Evolutionary conservation across 768 basidiomycete genomes (phyloP), one percentile per base, ranked within the genome.

Genomic region (Gyrodon lividus): DNA sequence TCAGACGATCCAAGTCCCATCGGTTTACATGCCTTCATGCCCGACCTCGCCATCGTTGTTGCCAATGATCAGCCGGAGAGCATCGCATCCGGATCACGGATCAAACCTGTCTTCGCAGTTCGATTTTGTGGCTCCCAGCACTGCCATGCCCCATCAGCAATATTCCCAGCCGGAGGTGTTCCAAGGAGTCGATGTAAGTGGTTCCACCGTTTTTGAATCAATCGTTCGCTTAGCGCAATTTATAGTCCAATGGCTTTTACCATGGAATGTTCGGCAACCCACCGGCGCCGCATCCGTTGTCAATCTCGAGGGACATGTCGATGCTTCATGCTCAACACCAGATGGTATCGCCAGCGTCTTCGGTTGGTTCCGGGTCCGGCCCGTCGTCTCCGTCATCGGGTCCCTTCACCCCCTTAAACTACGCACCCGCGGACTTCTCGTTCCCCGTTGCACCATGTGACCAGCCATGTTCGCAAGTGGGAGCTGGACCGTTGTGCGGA

Each of bases 1-100:
- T 57, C 86, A 88, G 69, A 76, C 78, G 1, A 87, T 89, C 61
- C 81, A 80, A 64, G 75, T 89, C 37, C 87, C 87, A 20, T 80
- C 77, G 56, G 77, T 89, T 6, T 72, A 68, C 70, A 75, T 75
- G 76, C 81, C 83, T 5, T 84, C 84, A 13, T 84, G 80, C 64
- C 84, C 84, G 8, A 76, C 80, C 9, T 85, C 85, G 30, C 84
- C 83, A 12, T 79, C 81, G 12, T 60, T 67, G 59, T 43, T 72
- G 14, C 70, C 77, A 31, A 79, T 85, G 73, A 84, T 84, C 73
- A 79, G 77, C 59, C 77, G 83, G 48, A 80, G 84, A 47, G 69
- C 82, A 31, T 75, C 82, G 30, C 73, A 77, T 63, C 73, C 79
- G 37, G 74, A 76, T 56, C 75, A 78, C 60, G 70, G 73, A 40